Conservation (phyloP, 345 rosid genomes). For the Populus euphratica region DNA sequence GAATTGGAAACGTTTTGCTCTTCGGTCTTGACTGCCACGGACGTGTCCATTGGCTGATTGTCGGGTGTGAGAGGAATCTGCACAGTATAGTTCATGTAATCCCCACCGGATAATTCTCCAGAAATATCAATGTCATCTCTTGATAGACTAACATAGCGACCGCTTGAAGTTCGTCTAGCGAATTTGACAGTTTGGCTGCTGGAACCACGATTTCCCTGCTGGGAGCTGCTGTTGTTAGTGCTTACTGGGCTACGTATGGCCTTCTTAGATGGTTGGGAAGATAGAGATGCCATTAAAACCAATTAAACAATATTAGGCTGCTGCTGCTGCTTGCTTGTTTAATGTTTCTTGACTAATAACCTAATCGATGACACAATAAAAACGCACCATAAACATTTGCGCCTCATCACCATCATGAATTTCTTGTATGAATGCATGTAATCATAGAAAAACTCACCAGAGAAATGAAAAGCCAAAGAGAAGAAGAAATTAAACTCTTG, state of each 20-base stretch:
- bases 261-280: constrained; percentile 60
- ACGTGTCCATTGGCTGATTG: constrained; percentile 77
- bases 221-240: constrained; percentile 16
- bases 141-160: constrained; percentile 84
- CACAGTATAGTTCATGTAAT: constrained; percentile 84
- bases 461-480: too few species aligned
- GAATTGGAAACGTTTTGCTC: constrained; percentile 93
- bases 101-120: constrained; percentile 59
- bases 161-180: constrained; percentile 84
- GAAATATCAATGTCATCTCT: constrained; percentile 85
- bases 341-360: not conserved
- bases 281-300: constrained; percentile 49
- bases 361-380: not conserved
- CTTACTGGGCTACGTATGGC: constrained; percentile 52
- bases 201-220: constrained; percentile 14
- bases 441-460: too few species aligned
- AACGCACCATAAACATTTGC: not conserved
- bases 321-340: not conserved
- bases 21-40: constrained; percentile 57
- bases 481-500: too few species aligned
- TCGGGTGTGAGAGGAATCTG: constrained; percentile 95
- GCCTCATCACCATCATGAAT: not conserved
- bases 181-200: constrained; percentile 84
- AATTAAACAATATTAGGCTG: too few species aligned
- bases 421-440: too few species aligned